A percentile compares a stretch with the other conserved stretches of the same genome.
Conservation (phyloP, 768 basidiomycete genomes). For the Leccinellum luteum region DNA sequence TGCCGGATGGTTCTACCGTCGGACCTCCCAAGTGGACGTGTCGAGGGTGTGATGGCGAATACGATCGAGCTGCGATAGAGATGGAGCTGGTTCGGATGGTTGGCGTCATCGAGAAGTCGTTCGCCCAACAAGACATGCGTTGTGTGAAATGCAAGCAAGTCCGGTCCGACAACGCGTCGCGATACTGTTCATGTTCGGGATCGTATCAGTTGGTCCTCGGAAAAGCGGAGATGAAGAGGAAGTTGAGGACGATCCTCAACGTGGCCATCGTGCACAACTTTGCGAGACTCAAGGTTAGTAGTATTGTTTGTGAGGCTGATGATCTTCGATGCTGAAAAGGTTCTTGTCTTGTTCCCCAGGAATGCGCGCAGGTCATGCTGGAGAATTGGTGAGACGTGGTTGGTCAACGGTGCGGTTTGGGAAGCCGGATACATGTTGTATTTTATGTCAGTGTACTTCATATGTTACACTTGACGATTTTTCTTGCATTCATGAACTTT, state of each 20-base stretch:
- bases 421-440: not conserved
- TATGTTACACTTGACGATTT: not conserved
- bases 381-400: constrained; percentile 34
- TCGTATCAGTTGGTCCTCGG: constrained; percentile 70
- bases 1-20: constrained; percentile 52
- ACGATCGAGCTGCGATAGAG: constrained; percentile 87
- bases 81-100: constrained; percentile 79
- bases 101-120: constrained; percentile 64
- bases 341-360: constrained; percentile 21
- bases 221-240: constrained; percentile 68
- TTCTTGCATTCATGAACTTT: too few species aligned
- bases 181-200: constrained; percentile 88
- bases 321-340: not conserved
- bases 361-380: constrained; percentile 38
- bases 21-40: constrained; percentile 65
- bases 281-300: constrained; percentile 56
- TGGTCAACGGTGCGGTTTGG: not conserved
- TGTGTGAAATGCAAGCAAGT: constrained; percentile 91
- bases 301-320: constrained; percentile 10
- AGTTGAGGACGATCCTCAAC: constrained; percentile 79
- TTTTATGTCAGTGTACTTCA: not conserved
- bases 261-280: constrained; percentile 75
- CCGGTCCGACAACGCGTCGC: constrained; percentile 82
- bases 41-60: constrained; percentile 74
- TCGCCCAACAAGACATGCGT: constrained; percentile 85